Base-by-base conservation (phyloP, 2,329 filamentous ascomycete genomes). In the Fusarium proliferatum region DNA sequence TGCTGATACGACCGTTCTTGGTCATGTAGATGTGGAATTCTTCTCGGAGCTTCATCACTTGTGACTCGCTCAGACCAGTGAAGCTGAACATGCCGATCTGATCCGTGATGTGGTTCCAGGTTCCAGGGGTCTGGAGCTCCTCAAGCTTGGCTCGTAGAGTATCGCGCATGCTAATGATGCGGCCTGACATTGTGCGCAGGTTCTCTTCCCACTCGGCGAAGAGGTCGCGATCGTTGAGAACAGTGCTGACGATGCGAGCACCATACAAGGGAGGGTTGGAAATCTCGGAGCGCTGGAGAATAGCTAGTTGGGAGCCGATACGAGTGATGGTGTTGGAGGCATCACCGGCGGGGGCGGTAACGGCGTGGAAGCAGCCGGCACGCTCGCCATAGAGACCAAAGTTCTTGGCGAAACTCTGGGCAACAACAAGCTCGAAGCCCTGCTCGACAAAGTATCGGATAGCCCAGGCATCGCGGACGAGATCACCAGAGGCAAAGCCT, bases 31-130 rank as follows among this genome's bases (percentile, higher is more conserved):
- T 88, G 82, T 96, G 94, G 67, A 87, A 89, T 57, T 93, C 89
- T 69, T 90, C 86, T 59, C 92, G 88, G 70, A 96, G 85, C 84
- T 90, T 91, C 76, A 88, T 77, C 12, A 96, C 94, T 81, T 96
- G 94, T 71, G 89, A 81, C 84, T 95, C 93, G 17, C 82, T 89
- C 81, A 97, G 84, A 17, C 94, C 94, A 2, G 94, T 97, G 83
- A 97, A 99, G 82, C 92, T 96, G 86, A 99, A 99, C 96, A 99
- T 99, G 85, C 96, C 96, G 81, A 99, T 99, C 88, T 99, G 96
- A 79, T 97, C 94, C 21, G 95, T 98, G 82, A 99, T 97, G 85
- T 99, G 96, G 80, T 95, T 94, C 96, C 96, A 99, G 19, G 89
- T 93, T 38, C 96, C 96, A 0, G 96, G 96, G 0, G 96, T 98